Conservation (phyloP, 306 rosid species). For the Cucurbita argyrosperma region DNA sequence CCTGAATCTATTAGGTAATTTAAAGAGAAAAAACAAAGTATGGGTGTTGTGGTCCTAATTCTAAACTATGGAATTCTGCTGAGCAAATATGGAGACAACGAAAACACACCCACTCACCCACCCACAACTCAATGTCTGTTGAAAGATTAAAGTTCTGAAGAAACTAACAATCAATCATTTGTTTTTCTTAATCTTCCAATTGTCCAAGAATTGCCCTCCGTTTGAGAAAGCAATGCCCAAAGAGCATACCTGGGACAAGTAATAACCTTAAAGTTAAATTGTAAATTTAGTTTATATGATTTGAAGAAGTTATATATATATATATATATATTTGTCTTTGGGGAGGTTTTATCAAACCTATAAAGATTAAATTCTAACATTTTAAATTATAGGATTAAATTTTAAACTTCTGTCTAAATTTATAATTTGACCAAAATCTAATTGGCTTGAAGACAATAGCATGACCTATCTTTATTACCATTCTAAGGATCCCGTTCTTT, state of each 20-base stretch:
- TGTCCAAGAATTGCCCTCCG: constrained; percentile 11
- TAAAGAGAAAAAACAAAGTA: not conserved
- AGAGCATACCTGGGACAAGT: not conserved
- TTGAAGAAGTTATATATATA: too few species aligned
- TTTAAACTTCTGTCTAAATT: too few species aligned
- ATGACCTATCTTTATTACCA: not conserved
- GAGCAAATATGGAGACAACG: constrained; percentile 7
- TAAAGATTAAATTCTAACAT: too few species aligned
- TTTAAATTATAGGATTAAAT: too few species aligned
- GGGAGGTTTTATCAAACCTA: too few species aligned
- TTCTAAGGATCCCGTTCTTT: not conserved
- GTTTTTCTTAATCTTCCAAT: constrained; percentile 21
- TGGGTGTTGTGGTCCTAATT: constrained; percentile 10
- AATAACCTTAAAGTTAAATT: not conserved
- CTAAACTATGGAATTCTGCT: constrained; percentile 3
- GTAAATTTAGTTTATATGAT: too few species aligned
- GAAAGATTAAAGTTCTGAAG: constrained; percentile 31
- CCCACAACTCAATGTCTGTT: constrained; percentile 44
- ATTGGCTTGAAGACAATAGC: not conserved
- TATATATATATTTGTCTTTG: too few species aligned
- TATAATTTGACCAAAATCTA: not conserved
- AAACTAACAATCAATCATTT: constrained; percentile 16
- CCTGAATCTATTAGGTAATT: not conserved
- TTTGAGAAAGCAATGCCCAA: constrained; percentile 13
- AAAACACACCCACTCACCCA: constrained; percentile 5